Evolutionary conservation across 2,329 filamentous ascomycete genomes (phyloP).

Genomic region (Microsporum ferrugineum): DNA sequence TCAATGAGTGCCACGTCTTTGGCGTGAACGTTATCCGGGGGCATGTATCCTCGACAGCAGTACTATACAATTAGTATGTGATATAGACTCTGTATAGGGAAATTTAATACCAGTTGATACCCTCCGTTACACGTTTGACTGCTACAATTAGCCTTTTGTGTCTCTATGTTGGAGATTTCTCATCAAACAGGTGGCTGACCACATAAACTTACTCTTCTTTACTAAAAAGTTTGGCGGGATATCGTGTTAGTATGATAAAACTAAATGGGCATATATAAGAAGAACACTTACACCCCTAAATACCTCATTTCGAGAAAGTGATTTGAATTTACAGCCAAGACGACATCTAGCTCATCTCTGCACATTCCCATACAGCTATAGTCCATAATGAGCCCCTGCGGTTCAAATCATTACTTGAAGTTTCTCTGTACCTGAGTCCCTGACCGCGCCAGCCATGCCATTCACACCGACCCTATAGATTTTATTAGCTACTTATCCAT

Average conservation of each 20-base stretch:
- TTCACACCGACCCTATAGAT: neutral
- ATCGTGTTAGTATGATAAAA: neutral
- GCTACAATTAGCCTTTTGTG: neutral
- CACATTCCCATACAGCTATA: neutral
- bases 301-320: neutral
- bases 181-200: neutral
- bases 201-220: neutral
- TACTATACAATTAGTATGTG: neutral
- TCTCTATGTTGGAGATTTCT: neutral
- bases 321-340: neutral
- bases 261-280: neutral
- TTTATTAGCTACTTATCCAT: neutral
- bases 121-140: neutral
- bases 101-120: neutral
- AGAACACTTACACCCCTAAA: neutral
- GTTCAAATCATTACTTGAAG: neutral
- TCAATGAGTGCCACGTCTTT: neutral
- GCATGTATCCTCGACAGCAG: neutral
- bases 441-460: neutral
- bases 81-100: neutral
- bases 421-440: neutral
- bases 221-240: neutral
- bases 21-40: neutral
- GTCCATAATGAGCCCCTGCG: neutral
- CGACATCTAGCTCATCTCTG: neutral